phyloP scores from a whole-genome alignment of 768 basidiomycete genomes.

The Lanmaoa rubissima region DNA sequence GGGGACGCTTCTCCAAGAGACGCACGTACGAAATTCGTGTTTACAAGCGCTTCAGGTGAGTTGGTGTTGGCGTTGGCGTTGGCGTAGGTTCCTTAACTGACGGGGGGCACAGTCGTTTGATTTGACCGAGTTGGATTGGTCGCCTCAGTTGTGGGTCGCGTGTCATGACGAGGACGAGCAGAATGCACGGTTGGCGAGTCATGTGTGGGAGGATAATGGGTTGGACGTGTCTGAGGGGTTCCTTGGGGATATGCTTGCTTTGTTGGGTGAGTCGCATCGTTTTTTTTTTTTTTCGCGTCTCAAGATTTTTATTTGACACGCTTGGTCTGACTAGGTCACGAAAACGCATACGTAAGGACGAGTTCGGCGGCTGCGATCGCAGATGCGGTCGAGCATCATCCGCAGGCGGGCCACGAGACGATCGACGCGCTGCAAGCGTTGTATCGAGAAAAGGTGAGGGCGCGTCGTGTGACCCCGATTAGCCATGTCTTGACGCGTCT shows the following conservation, averaged over 20 bases:
- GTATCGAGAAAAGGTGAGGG: slow-evolving; percentile 77
- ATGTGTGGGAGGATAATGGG: slow-evolving; percentile 95
- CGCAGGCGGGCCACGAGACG: slow-evolving; percentile 48
- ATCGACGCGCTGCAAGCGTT: slow-evolving; percentile 59
- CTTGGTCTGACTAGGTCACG: slow-evolving; percentile 53
- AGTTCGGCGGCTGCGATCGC: slow-evolving; percentile 72
- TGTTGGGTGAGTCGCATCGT: slow-evolving; percentile 54
- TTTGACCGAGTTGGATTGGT: slow-evolving; percentile 92
- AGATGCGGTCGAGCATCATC: slow-evolving; percentile 72
- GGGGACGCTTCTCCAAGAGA: slow-evolving; percentile 83
- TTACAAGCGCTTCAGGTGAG: slow-evolving; percentile 85
- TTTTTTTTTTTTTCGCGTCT: not conserved
- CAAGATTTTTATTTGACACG: not conserved
- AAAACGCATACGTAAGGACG: slow-evolving; percentile 75
- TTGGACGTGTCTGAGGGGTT: slow-evolving; percentile 74
- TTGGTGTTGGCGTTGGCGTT: too few relatives aligned
- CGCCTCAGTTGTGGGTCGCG: slow-evolving; percentile 82
- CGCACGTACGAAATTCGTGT: slow-evolving; percentile 82
- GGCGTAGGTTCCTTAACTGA: too few relatives aligned
- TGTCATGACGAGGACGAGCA: slow-evolving; percentile 89
- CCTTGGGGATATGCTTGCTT: slow-evolving; percentile 54
- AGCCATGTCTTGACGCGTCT: not conserved
- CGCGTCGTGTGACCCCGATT: not conserved
- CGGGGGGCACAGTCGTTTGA: slow-evolving; percentile 81
- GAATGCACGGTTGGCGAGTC: slow-evolving; percentile 75